phyloP scores from a whole-genome alignment of 768 basidiomycete genomes.

The Lactifluus volemus region DNA sequence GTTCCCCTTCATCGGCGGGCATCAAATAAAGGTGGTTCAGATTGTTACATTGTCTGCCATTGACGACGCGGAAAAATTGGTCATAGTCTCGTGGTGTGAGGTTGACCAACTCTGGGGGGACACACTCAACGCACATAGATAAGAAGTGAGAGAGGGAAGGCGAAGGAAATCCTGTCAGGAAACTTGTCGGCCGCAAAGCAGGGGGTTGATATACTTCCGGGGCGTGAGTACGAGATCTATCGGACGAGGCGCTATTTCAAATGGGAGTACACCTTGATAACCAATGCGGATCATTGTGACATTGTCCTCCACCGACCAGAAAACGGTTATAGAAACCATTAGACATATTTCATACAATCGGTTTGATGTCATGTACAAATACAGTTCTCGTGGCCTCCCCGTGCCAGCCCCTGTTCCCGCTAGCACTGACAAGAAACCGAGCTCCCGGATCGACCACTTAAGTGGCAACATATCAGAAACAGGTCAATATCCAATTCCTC shows the following conservation, averaged over 20 bases:
- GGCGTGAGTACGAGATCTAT: slow-evolving; percentile 12
- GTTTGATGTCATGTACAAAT: slow-evolving; percentile 82
- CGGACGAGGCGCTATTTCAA: slow-evolving; percentile 13
- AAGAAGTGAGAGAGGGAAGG: slow-evolving; percentile 1
- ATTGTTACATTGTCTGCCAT: slow-evolving; percentile 47
- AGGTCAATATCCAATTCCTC: slow-evolving; percentile 17
- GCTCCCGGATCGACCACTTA: slow-evolving; percentile 81
- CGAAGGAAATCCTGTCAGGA: not conserved
- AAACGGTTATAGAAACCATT: slow-evolving; percentile 6
- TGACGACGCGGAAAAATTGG: slow-evolving; percentile 43
- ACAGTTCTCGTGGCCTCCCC: slow-evolving; percentile 87
- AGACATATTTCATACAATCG: slow-evolving; percentile 6
- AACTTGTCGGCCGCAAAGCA: not conserved
- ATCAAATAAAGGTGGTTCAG: slow-evolving; percentile 52
- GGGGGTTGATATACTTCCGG: slow-evolving; percentile 15
- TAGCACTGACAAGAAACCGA: slow-evolving; percentile 82
- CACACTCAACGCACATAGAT: slow-evolving; percentile 29
- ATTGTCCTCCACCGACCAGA: not conserved
- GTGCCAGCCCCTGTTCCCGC: slow-evolving; percentile 91
- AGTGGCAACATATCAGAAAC: slow-evolving; percentile 5
- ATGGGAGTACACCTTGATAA: slow-evolving; percentile 10
- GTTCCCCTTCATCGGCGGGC: slow-evolving; percentile 59
- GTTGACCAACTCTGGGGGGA: slow-evolving; percentile 30
- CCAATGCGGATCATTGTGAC: not conserved
- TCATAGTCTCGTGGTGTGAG: slow-evolving; percentile 34